Evolutionary conservation across 202 grass and related monocot species (phyloP), one percentile per base, ranked within the genome.

Genomic region (Bolboschoenoplectus hybrid): DNA sequence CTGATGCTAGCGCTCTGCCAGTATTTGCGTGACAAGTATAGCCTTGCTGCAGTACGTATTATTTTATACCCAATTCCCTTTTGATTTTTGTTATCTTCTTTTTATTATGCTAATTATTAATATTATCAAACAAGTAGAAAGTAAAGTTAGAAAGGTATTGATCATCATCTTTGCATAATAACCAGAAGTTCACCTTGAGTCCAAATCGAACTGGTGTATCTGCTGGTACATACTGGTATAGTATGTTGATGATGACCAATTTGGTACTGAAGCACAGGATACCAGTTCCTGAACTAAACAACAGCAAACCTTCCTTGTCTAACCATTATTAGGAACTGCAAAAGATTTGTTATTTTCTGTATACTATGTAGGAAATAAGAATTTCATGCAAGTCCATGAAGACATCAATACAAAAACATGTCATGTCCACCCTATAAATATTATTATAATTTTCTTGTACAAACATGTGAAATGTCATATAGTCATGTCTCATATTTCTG

Each of bases 1-100:
- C 82, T 96, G 83, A 98, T 98, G 93, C 82, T 98, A 61, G 96
- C 89, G 85, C 84, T 98, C 81, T 98, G 96, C 81, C 92, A 85
- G 61, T 74, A 72, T 58, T 88, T 98, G 38, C 93, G 91, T 68
- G 93, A 94, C 61, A 98, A 92, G 79, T 98, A 98, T 80, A 98
- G 96, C 84, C 96, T 98, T 89, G 96, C 96, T 53, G 96, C 91
- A 63, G 95, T 98, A 92, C 53, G 93, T 90, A 57, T 11, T 62
- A 74, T 77, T 34, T 76, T 51, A 49, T 67, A 47, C 56, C 19
- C 50, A 69, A 38, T 53, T 68, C 46, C 62, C 11, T 56, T 26
- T 39, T 67, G 17, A 66, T 13, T 45, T 67, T 56, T 39, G 2
- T 55, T 45, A 10, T 78, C 12, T n/a, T 58, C 32, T 56, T 39